Base-by-base conservation (phyloP, 176 grass and related monocot genomes). In the Eleusine coracana region DNA sequence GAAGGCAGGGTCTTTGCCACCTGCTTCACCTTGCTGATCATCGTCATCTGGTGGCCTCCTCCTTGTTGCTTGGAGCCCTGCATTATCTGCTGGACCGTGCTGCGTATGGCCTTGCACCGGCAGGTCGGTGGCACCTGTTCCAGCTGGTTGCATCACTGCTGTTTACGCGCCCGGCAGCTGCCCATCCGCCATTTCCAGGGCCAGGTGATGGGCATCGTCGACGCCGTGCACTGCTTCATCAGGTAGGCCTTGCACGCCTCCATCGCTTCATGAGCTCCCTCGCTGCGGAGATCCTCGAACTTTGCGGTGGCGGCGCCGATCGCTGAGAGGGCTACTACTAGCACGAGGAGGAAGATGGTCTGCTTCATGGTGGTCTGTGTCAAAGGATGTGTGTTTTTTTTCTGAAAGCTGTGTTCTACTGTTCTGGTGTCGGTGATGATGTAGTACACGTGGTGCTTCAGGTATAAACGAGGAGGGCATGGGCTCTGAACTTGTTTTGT, bases 31-130 rank as follows among this genome's bases (percentile, higher is more conserved):
- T 38, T 75, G 39, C 5, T 44, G 1, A 23, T 65, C 67, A 3
- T 75, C 73, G 5, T 37, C 48, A 48, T 50, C 51, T 54, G 55
- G 6, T 59, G 56, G 21, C 6, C 56, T n/a, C 21, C 56, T 29
- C 60, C 25, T n/a, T 41, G 74, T 9, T 60, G 52, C 20, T 13
- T 38, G 51, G 49, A 38, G 72, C 72, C 50, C 3, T 66, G 37
- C 25, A 77, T 34, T 34, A 34, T 5, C 14, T 66, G 17, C 42
- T 5, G 41, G 62, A 79, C 64, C 0, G 39, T 7, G 13, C 73
- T 61, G 50, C 73, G n/a, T 7, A 85, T 60, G 7, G 74, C 83
- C 74, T 23, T 59, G 52, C 82, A 84, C 5, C 82, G 34, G 25
- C 74, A 78, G 4, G 20, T 31, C 16, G 18, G 20, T 15, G 28